Evolutionary conservation across 1,284 basidiomycete genomes (phyloP).

Genomic region (Naganishia sp.): DNA sequence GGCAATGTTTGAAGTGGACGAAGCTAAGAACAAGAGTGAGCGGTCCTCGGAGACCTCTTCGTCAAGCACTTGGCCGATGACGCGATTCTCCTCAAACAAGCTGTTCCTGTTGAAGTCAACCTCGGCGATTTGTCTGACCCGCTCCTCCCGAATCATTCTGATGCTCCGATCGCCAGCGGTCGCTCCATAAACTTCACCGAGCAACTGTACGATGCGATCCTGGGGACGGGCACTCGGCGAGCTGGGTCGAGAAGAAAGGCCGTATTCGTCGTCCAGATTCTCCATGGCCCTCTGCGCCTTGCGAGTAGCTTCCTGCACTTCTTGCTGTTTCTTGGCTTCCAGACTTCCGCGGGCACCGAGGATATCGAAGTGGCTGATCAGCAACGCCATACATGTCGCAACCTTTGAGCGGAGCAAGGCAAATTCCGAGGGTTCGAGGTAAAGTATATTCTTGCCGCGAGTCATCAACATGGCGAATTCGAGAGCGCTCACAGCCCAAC

Average conservation of each 20-base stretch:
- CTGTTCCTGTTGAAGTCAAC: slow-evolving; percentile 67
- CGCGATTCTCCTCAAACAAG: slow-evolving; percentile 68
- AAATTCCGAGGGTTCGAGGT: slow-evolving; percentile 85
- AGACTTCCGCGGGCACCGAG: slow-evolving; percentile 84
- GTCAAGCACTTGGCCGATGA: slow-evolving; percentile 85
- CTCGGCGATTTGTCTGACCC: slow-evolving; percentile 62
- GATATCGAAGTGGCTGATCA: slow-evolving; percentile 98
- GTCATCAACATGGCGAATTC: slow-evolving; percentile 92
- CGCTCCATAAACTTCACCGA: slow-evolving; percentile 32
- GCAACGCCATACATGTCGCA: slow-evolving; percentile 90
- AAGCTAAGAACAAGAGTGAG: slow-evolving; percentile 86
- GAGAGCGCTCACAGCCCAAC: slow-evolving; percentile 95
- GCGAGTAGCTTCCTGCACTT: slow-evolving; percentile 72
- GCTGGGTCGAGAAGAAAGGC: slow-evolving; percentile 39
- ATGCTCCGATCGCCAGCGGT: slow-evolving; percentile 61
- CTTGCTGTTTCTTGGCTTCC: slow-evolving; percentile 85
- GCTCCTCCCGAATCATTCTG: slow-evolving; percentile 71
- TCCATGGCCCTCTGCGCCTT: slow-evolving; percentile 63
- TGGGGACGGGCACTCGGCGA: slow-evolving; percentile 26
- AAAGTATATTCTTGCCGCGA: slow-evolving; percentile 83
- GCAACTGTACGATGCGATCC: slow-evolving; percentile 25
- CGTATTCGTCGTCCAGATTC: slow-evolving; percentile 58
- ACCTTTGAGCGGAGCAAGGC: slow-evolving; percentile 87
- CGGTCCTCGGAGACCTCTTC: slow-evolving; percentile 88
- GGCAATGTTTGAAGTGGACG: slow-evolving; percentile 89